Conservation (phyloP, 23 red algal genomes). For the Gracilaria domingensis region DNA sequence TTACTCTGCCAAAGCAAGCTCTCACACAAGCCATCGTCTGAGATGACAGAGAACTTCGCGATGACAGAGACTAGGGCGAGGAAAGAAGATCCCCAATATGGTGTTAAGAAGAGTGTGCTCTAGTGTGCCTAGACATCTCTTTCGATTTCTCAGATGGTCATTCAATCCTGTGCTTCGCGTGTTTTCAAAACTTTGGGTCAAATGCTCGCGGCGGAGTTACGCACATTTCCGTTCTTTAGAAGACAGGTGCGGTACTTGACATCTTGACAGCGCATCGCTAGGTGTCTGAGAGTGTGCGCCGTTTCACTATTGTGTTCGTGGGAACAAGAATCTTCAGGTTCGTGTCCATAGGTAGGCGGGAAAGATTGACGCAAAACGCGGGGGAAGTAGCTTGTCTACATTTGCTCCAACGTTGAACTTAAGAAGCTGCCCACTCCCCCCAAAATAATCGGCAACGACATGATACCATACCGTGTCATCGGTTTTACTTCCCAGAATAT, state of each 20-base stretch:
- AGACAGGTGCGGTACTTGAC: slow-evolving; percentile 74
- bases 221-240: slow-evolving; percentile 61
- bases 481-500: slow-evolving; percentile 98
- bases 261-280: no score
- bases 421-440: slow-evolving; percentile 85
- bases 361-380: slow-evolving; percentile 90
- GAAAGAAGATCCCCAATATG: slow-evolving; percentile 78
- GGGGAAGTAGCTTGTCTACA: slow-evolving; percentile 83
- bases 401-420: slow-evolving; percentile 97
- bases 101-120: slow-evolving; percentile 35
- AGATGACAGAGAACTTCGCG: slow-evolving; percentile 12
- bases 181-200: slow-evolving; percentile 34
- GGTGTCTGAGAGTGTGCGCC: no score
- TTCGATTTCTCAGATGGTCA: no score
- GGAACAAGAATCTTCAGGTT: slow-evolving; percentile 96
- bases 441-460: slow-evolving; percentile 98
- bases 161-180: no score
- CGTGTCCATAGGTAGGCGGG: slow-evolving; percentile 91
- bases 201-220: slow-evolving; percentile 53
- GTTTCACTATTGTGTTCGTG: slow-evolving; percentile 93
- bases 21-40: neutral
- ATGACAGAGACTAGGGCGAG: neutral
- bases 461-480: slow-evolving; percentile 93
- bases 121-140: neutral
- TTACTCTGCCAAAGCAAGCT: neutral